These are phyloP conservation scores for Crinitomyces ghanaensis DNA, from an alignment of 805 yeast species.

Conservation along the genomic window DNA sequence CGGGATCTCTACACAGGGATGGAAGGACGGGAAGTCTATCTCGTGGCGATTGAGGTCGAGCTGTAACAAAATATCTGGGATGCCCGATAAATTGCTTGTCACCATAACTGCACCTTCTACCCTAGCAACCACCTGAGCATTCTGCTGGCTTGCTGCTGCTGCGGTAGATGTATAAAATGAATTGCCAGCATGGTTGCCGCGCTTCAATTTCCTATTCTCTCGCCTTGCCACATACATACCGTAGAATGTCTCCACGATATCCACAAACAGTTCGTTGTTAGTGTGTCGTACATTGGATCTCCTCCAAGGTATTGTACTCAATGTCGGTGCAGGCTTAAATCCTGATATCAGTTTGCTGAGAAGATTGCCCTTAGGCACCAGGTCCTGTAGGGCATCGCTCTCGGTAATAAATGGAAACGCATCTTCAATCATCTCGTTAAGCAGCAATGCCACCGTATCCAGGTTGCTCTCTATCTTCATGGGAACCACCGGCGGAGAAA, in stretches of 20 bases:
- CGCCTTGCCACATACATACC: conserved; percentile 36
- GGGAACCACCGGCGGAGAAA: conserved; percentile 43
- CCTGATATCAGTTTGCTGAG: conserved; percentile 40
- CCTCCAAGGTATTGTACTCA: conserved; percentile 61
- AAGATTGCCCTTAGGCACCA: conserved; percentile 54
- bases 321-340: conserved; percentile 15
- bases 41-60: conserved; percentile 34
- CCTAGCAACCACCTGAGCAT: conserved; percentile 20
- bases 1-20: conserved; percentile 50
- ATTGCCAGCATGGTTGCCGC: background rate
- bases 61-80: conserved; percentile 55
- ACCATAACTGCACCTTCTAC: conserved; percentile 56
- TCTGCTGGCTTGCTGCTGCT: conserved; percentile 6
- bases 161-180: conserved; percentile 22
- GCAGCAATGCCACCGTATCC: conserved; percentile 57
- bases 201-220: background rate
- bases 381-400: conserved; percentile 53
- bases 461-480: conserved; percentile 54
- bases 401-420: conserved; percentile 68
- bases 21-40: conserved; percentile 53
- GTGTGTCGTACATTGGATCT: conserved; percentile 55
- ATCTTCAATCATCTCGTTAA: conserved; percentile 69
- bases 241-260: conserved; percentile 55
- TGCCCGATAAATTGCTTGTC: conserved; percentile 62
- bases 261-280: conserved; percentile 79